Percentiles rank a stretch among this genome's conserved stretches.
These are phyloP conservation scores for Coccomyxa sp. DNA, from an alignment of 139 green algal genomes.

Conservation along the genomic window DNA sequence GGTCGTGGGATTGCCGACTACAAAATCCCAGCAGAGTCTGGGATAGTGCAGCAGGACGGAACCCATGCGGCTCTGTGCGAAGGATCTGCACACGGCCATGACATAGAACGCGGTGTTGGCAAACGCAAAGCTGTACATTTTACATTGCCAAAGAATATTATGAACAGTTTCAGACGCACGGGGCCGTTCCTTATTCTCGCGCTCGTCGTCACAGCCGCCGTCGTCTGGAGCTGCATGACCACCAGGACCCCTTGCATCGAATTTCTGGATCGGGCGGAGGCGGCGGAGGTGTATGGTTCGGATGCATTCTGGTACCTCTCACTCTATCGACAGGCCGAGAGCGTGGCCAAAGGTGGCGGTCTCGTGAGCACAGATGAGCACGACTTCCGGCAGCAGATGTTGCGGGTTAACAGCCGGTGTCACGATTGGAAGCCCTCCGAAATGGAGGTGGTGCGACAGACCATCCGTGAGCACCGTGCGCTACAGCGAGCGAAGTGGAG, in stretches of 20 bases:
- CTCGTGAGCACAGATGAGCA: not conserved
- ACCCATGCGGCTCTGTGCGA: not conserved
- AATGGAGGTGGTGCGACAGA: not conserved
- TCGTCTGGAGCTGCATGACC: not conserved
- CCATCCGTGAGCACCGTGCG: not conserved
- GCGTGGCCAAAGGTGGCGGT: not conserved
- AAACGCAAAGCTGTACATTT: not conserved
- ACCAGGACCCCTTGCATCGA: not conserved
- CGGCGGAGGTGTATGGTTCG: not conserved
- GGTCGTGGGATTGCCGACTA: not conserved
- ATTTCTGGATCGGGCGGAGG: not conserved
- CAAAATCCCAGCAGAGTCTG: not conserved
- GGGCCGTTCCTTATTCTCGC: not conserved
- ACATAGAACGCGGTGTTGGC: not conserved
- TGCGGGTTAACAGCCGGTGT: not conserved
- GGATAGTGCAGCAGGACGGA: not conserved
- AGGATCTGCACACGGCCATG: not conserved
- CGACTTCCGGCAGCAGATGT: not conserved
- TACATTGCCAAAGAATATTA: slow-evolving; percentile 1
- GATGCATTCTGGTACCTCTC: not conserved
- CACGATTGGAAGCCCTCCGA: not conserved
- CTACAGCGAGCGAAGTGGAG: not conserved
- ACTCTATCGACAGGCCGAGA: not conserved
- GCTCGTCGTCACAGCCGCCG: not conserved
- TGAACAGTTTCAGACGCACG: not conserved